Evolutionary conservation across 768 basidiomycete genomes (phyloP).

Genomic region (Pleurotus tuber-regium): DNA sequence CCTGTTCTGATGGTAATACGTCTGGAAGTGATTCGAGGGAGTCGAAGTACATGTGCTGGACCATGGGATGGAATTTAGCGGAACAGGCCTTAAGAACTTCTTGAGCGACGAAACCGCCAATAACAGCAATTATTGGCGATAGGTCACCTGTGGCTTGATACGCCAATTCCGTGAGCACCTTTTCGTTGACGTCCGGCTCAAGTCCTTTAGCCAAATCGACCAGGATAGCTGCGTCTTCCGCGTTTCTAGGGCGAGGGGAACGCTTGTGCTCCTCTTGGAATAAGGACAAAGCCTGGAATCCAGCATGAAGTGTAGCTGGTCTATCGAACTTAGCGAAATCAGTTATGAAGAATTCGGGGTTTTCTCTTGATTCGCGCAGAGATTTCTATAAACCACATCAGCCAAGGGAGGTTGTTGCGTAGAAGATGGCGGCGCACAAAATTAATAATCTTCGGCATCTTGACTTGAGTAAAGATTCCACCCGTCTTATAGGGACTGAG

Average conservation of each 20-base stretch:
- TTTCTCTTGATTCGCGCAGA: constrained; percentile 75
- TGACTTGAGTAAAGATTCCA: constrained; percentile 96
- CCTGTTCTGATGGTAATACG: constrained; percentile 71
- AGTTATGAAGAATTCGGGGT: constrained; percentile 88
- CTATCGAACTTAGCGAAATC: constrained; percentile 98
- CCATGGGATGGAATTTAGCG: constrained; percentile 96
- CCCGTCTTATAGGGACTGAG: constrained; percentile 79
- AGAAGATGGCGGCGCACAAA: constrained; percentile 61
- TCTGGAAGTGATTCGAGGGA: constrained; percentile 91
- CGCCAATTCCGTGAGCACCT: constrained; percentile 77
- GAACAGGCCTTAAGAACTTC: constrained; percentile 96
- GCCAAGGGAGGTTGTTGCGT: constrained; percentile 7
- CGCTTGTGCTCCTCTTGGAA: constrained; percentile 65
- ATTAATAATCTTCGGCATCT: constrained; percentile 95
- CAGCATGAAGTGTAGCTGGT: constrained; percentile 85
- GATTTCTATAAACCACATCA: constrained; percentile 99
- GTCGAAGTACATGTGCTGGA: constrained; percentile 96
- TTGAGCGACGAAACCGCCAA: constrained; percentile 97
- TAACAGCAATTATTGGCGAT: constrained; percentile 86
- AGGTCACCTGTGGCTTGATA: constrained; percentile 92
- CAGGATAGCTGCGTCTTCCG: constrained; percentile 73
- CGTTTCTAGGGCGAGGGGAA: constrained; percentile 80
- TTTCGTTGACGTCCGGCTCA: constrained; percentile 74
- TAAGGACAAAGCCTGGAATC: constrained; percentile 89
- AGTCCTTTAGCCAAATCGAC: constrained; percentile 77